Evolutionary conservation across 345 rosid genomes (phyloP).

Genomic region (Ceriops zippeliana): DNA sequence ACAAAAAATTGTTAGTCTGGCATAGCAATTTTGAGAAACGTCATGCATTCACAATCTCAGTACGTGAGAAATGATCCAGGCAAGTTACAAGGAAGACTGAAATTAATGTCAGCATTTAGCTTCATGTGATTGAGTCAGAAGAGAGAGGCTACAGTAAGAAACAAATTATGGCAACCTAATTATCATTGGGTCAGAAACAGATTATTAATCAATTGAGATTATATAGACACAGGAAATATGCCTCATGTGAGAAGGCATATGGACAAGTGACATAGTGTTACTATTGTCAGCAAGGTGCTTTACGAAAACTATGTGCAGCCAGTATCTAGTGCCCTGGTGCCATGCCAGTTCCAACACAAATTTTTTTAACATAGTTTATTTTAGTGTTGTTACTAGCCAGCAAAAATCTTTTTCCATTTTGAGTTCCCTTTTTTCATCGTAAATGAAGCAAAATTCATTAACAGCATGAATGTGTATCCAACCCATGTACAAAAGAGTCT

Average conservation of each 20-base stretch:
- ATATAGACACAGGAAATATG: neutral
- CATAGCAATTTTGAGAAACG: constrained; percentile 11
- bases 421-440: no score
- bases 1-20: constrained; percentile 22
- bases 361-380: neutral
- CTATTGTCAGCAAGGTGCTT: no score
- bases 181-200: neutral
- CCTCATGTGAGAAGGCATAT: no score
- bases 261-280: neutral
- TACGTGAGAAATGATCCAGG: neutral
- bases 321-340: neutral
- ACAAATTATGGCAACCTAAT: no score
- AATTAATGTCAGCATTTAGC: neutral
- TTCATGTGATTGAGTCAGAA: neutral
- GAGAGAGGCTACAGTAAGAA: no score
- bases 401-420: no score
- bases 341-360: neutral
- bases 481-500: no score
- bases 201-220: neutral
- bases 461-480: no score
- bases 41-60: constrained; percentile 1
- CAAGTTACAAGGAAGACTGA: neutral
- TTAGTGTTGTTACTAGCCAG: neutral
- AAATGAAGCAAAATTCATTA: no score
- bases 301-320: neutral